These are phyloP conservation scores for Camellia japonica DNA, from an alignment of 148 eudicot species.

Conservation along the genomic window DNA sequence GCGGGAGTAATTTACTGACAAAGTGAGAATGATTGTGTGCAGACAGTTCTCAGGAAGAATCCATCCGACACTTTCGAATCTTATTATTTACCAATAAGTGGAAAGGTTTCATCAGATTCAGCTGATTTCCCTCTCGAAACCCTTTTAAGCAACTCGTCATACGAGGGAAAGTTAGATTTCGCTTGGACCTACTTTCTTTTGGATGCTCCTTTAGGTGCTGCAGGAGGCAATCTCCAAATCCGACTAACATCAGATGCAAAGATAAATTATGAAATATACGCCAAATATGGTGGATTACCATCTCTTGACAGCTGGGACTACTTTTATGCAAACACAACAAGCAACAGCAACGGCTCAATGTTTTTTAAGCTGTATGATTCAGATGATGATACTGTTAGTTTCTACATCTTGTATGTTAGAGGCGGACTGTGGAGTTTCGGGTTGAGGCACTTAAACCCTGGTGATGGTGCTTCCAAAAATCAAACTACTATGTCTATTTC, in stretches of 20 bases:
- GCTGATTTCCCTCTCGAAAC: slow-evolving; percentile 68
- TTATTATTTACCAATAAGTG: slow-evolving; percentile 55
- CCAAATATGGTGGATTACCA: slow-evolving; percentile 77
- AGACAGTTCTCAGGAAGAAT: slow-evolving; percentile 70
- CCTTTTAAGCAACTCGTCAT: slow-evolving; percentile 56
- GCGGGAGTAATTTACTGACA: slow-evolving; percentile 40
- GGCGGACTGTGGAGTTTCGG: slow-evolving; percentile 85
- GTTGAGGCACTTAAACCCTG: slow-evolving; percentile 42
- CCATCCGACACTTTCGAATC: slow-evolving; percentile 67
- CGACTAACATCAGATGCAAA: slow-evolving; percentile 43
- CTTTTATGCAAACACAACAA: slow-evolving; percentile 55
- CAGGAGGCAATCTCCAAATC: slow-evolving; percentile 75
- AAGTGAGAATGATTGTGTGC: slow-evolving; percentile 47
- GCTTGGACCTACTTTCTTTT: slow-evolving; percentile 78
- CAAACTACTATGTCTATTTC: slow-evolving; percentile 59
- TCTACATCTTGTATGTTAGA: slow-evolving; percentile 64
- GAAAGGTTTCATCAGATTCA: slow-evolving; percentile 36
- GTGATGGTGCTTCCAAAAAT: slow-evolving; percentile 21
- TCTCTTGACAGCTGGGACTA: slow-evolving; percentile 65
- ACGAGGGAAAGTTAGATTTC: slow-evolving; percentile 23
- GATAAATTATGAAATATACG: slow-evolving; percentile 56
- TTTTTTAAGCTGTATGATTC: slow-evolving; percentile 67
- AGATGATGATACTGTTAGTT: slow-evolving; percentile 52
- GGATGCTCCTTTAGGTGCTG: slow-evolving; percentile 76
- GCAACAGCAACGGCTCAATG: slow-evolving; percentile 67